Base-by-base conservation (phyloP, 2,329 filamentous ascomycete species). In the Epichloe gansuensis region DNA sequence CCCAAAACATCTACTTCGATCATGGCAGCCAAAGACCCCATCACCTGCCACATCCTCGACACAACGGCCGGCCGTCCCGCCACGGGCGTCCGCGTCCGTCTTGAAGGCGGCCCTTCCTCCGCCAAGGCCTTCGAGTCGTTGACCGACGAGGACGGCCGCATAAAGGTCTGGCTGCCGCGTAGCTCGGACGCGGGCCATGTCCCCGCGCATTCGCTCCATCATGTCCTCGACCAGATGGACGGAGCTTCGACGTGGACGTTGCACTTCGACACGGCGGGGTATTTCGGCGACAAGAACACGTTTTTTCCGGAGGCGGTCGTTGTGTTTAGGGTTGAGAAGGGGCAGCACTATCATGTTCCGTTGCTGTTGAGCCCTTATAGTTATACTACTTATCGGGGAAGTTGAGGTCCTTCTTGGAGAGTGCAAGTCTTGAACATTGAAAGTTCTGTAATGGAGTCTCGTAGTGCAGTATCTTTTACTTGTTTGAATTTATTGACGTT, bases 31-130 rank as follows among this genome's bases (percentile, higher is more conserved):
- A 81, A 78, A 63, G 80, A 82, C 63, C 80, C 80, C 63, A 91
- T 93, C 63, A 91, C 87, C 66, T 91, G 87, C 74, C 87, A 93
- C 74, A 80, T 90, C 67, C 86, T 93, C 66, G 86, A 93, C 74
- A 91, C 87, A 11, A 78, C 81, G n/a, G 71, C 77, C 55, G 87
- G 87, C 62, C 76, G 76, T 53, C 87, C 87, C 23, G 87, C 80
- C 15, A 68, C 74, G 52, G 73, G 74, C 56, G 78, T 93, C 60
- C 74, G 75, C 57, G 85, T 90, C 53, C 80, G 77, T 51, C 78
- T 89, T 23, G 71, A 81, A 47, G 38, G 47, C 5, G 67, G 64
- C 48, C 60, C 53, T 42, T 53, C 63, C 53, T 54, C 64, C 12
- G 55, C 64, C 17, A 51, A 60, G 60, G 64, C 58, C 55, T 88